Evolutionary conservation across 345 rosid species (phyloP).

Genomic region (Pseudoturritis turrita): DNA sequence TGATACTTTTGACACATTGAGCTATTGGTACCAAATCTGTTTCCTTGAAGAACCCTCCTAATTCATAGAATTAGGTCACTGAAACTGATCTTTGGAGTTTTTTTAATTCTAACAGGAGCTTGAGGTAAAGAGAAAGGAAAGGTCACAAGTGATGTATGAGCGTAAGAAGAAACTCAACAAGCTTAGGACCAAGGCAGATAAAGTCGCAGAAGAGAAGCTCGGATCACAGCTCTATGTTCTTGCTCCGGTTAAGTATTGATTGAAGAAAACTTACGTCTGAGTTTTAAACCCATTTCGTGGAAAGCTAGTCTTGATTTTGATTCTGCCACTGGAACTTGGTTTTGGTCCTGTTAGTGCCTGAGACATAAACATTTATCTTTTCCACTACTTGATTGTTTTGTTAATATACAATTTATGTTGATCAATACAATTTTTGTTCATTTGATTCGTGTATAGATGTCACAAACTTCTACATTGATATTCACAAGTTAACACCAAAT

Average conservation of each 20-base stretch:
- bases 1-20: background rate
- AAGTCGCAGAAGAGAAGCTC: constrained; percentile 58
- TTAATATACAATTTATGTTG: too few relatives aligned
- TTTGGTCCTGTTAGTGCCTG: background rate
- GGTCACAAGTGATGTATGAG: constrained; percentile 47
- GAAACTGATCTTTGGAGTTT: background rate
- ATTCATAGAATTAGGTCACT: background rate
- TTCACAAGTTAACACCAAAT: constrained; percentile 5
- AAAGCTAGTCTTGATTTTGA: background rate
- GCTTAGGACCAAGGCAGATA: constrained; percentile 61
- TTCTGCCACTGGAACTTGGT: background rate
- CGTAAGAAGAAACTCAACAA: constrained; percentile 63
- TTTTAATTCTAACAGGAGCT: constrained; percentile 42
- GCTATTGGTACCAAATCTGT: background rate
- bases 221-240: constrained; percentile 51
- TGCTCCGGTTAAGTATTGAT: constrained; percentile 48
- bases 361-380: background rate
- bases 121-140: constrained; percentile 72
- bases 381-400: too few relatives aligned
- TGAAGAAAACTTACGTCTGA: background rate
- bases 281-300: background rate
- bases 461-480: constrained; percentile 9
- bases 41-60: background rate
- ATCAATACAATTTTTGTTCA: background rate
- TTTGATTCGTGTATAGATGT: background rate